Evolutionary conservation across 257 asterid species (phyloP).

Genomic region (Parsonsia alboflavescens): DNA sequence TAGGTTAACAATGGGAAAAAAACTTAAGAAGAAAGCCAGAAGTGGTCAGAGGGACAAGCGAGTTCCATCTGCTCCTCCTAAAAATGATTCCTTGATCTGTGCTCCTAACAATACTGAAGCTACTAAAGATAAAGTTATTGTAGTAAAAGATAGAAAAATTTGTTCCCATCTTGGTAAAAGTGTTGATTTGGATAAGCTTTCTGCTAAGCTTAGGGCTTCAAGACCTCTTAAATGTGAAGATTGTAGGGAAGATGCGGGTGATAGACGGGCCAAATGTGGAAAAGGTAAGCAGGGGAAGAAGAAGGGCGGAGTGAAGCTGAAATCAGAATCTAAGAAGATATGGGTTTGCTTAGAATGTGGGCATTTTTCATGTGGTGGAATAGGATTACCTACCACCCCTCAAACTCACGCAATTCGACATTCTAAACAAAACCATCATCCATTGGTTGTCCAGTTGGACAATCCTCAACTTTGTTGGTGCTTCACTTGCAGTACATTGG

Average conservation of each 20-base stretch:
- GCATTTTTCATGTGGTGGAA: conserved; percentile 81
- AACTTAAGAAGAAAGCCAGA: conserved; percentile 59
- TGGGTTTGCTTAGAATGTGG: conserved; percentile 92
- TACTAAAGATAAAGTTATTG: conserved; percentile 33
- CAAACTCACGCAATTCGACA: conserved; percentile 84
- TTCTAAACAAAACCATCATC: conserved; percentile 60
- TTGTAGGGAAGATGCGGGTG: conserved; percentile 55
- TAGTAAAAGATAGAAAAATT: conserved; percentile 36
- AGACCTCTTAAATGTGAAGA: conserved; percentile 56
- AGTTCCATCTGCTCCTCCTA: conserved; percentile 31
- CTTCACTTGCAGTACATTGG: conserved; percentile 50
- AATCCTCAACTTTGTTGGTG: conserved; percentile 75
- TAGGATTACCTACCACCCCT: conserved; percentile 69
- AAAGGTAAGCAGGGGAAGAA: conserved; percentile 62
- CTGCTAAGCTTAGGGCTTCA: conserved; percentile 43
- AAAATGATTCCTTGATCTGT: conserved; percentile 21
- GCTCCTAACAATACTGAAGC: conserved; percentile 23
- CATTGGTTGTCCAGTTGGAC: conserved; percentile 56
- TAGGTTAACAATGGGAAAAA: conserved; percentile 70
- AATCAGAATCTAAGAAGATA: conserved; percentile 46
- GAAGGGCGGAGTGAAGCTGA: conserved; percentile 49
- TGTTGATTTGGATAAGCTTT: conserved; percentile 51
- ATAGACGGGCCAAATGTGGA: conserved; percentile 48
- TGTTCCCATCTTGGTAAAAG: conserved; percentile 69
- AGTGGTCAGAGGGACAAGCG: conserved; percentile 57